Base-by-base conservation (phyloP, 73 alveolate genomes). In the Tetrahymena borealis region DNA sequence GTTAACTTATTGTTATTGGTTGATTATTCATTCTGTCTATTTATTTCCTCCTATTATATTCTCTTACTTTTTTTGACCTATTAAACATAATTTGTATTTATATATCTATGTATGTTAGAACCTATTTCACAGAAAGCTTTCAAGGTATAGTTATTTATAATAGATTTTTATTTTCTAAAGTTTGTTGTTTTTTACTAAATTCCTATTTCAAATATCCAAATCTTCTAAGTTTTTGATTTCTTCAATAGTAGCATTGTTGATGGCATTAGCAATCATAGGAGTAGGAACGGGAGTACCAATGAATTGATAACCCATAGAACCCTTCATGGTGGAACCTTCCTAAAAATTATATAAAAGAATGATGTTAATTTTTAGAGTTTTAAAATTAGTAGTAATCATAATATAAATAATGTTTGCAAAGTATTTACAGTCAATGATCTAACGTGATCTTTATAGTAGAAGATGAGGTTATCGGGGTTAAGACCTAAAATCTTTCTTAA, bases 291-390 rank as follows among this genome's bases (percentile, higher is more conserved):
- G 95, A 85, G 95, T 85, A 32, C 91, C 91, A 16, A 93, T 85
- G 79, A 93, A 93, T 0, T 91, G 33, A 35, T 93, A 93, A 7
- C 90, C 90, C 35, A 79, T 92, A 32, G 93, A 90, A 2, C 93
- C 95, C 78, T 93, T 93, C 95, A 93, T 93, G 39, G 95, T 92
- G 38, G 93, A 92, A 78, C 40, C 91, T 79, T 92, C 95, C 93
- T 93, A 39, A 39, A 32, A 32, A 18, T 15, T 6, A 2, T 1
- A 4, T 1, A 24, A 60, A 60, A 41, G 20, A 18, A 8, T 28
- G 28, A 60, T 24, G n/a, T 20, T 24, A 15, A 60, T 10, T 3
- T 60, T 35, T 39, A 12, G 12, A 9, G n/a, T n/a, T n/a, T n/a
- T n/a, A n/a, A n/a, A n/a, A n/a, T n/a, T n/a, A n/a, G n/a, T n/a